Conservation (phyloP, 768 basidiomycete species). For the Rhodosporidiobolus odoratus region DNA sequence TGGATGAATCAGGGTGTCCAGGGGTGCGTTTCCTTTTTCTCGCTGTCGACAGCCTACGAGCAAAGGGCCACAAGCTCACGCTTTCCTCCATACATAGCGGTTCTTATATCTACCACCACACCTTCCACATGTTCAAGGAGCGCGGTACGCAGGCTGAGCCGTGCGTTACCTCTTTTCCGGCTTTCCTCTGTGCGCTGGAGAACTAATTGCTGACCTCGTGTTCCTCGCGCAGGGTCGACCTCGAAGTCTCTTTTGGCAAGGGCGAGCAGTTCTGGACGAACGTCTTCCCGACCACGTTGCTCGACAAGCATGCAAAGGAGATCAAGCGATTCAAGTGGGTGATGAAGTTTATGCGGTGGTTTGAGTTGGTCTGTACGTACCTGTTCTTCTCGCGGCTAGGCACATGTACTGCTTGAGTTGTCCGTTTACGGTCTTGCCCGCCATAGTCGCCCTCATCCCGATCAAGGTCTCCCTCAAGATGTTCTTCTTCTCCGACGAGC, state of each 20-base stretch:
- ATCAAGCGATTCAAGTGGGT: constrained; percentile 49
- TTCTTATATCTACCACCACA: constrained; percentile 47
- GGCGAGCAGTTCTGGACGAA: constrained; percentile 52
- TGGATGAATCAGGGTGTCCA: constrained; percentile 53
- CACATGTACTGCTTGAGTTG: background rate
- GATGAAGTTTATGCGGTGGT: constrained; percentile 47
- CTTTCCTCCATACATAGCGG: background rate
- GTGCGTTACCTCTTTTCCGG: constrained; percentile 31
- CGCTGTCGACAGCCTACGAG: background rate
- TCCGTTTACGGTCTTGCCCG: background rate
- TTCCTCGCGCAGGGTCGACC: constrained; percentile 45
- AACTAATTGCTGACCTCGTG: background rate
- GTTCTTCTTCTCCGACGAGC: constrained; percentile 50
- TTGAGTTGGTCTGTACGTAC: constrained; percentile 45
- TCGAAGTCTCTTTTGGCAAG: constrained; percentile 52
- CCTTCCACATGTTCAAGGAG: constrained; percentile 48
- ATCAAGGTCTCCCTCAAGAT: constrained; percentile 50
- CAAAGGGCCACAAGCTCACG: background rate
- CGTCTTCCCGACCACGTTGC: constrained; percentile 50
- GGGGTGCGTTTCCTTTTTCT: constrained; percentile 32
- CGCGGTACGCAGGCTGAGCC: constrained; percentile 43
- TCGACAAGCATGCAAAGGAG: constrained; percentile 47
- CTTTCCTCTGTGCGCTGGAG: background rate
- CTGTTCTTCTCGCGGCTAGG: fast-evolving
- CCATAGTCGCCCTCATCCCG: constrained; percentile 48